These are phyloP conservation scores for Sergeia podlipaevii DNA, from an alignment of 208 protist species.

Conservation along the genomic window DNA sequence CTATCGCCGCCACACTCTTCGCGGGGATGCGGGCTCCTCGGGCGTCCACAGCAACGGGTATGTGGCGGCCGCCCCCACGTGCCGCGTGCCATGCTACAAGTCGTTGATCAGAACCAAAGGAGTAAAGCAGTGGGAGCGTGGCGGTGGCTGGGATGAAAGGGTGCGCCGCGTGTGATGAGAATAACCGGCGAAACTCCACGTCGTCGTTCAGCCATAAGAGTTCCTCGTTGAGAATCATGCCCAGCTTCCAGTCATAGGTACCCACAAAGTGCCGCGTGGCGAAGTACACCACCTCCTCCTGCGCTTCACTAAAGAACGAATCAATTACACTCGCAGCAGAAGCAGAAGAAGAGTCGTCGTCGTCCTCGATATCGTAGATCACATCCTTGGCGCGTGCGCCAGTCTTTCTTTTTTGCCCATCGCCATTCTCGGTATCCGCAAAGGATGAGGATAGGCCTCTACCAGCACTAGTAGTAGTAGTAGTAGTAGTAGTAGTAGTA, in stretches of 20 bases:
- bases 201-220: conserved; percentile 57
- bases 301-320: conserved; percentile 74
- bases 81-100: conserved; percentile 69
- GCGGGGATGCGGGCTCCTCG: conserved; percentile 61
- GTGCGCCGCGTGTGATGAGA: conserved; percentile 24
- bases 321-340: conserved; percentile 73
- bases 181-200: conserved; percentile 75
- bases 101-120: conserved; percentile 67
- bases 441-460: not conserved
- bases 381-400: conserved; percentile 49
- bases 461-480: too few species aligned
- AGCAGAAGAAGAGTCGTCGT: too few species aligned
- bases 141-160: not conserved
- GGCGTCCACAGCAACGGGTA: conserved; percentile 52
- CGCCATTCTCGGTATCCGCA: not conserved
- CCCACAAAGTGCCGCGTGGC: conserved; percentile 58
- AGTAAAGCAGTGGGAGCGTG: conserved; percentile 65
- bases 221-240: conserved; percentile 69
- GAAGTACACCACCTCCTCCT: conserved; percentile 75
- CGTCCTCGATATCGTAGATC: conserved; percentile 63
- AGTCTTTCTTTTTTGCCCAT: not conserved
- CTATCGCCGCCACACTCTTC: conserved; percentile 53
- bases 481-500: too few species aligned
- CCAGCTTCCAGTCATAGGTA: conserved; percentile 76
- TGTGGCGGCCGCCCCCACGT: conserved; percentile 38